A percentile compares a stretch with the other conserved stretches of the same genome.
phyloP scores from a whole-genome alignment of 192 early-diverging fungal genomes.

The Linnemannia exigua region DNA sequence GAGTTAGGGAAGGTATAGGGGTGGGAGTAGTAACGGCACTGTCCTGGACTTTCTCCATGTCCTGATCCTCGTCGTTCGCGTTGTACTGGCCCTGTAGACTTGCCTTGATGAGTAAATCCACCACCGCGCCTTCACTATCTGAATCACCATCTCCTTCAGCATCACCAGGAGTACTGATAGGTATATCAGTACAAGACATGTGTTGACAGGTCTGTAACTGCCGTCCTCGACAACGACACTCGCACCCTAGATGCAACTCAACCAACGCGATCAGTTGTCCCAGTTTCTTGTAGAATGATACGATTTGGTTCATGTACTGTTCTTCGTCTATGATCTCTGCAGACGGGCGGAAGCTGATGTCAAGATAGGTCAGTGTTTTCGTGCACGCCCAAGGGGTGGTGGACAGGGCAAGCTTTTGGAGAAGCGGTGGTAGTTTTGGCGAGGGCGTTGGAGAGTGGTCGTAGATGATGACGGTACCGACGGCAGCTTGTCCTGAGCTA shows the following conservation, averaged over 20 bases:
- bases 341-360: not conserved
- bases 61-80: too few species aligned
- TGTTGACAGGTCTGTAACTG: not conserved
- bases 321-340: not conserved
- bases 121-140: too few species aligned
- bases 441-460: not conserved
- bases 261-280: not conserved
- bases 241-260: slow-evolving; percentile 10
- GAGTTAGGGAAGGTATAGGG: not conserved
- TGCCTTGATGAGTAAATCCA: too few species aligned
- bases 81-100: too few species aligned
- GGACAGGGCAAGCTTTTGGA: not conserved
- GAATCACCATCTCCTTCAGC: too few species aligned
- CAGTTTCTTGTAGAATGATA: slow-evolving; percentile 7
- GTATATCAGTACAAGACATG: not conserved
- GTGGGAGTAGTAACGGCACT: not conserved
- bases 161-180: too few species aligned
- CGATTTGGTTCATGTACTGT: not conserved
- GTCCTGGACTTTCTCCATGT: too few species aligned
- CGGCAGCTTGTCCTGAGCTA: not conserved
- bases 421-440: not conserved
- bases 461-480: not conserved
- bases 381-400: slow-evolving; percentile 8
- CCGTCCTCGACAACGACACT: slow-evolving; percentile 10
- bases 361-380: slow-evolving; percentile 5